Evolutionary conservation across 352 stramenopile species (phyloP).

Genomic region (Bremia lactucae): DNA sequence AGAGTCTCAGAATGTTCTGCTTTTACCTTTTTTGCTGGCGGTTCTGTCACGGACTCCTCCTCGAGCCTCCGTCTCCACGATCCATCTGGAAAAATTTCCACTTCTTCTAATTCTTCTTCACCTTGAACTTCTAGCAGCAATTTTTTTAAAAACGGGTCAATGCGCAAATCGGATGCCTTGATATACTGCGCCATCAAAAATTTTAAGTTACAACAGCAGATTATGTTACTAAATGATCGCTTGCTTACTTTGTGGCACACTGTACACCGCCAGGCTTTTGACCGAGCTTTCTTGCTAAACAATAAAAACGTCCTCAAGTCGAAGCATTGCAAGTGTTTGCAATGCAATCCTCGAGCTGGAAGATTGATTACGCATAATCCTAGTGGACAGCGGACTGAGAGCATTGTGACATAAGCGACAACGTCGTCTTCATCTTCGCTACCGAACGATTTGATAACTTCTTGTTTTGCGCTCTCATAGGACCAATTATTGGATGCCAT

Average conservation of each 20-base stretch:
- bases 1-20: constrained; percentile 20
- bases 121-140: constrained; percentile 76
- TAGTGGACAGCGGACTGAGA: constrained; percentile 85
- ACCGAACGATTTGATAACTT: constrained; percentile 75
- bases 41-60: constrained; percentile 31
- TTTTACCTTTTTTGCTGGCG: constrained; percentile 51
- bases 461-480: constrained; percentile 58
- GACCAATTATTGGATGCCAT: constrained; percentile 50
- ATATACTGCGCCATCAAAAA: constrained; percentile 60
- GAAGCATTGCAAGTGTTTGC: constrained; percentile 94
- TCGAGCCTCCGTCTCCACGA: constrained; percentile 60
- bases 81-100: constrained; percentile 84
- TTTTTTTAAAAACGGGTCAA: constrained; percentile 85
- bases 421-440: constrained; percentile 76
- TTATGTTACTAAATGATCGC: not conserved
- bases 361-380: constrained; percentile 81
- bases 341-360: constrained; percentile 83
- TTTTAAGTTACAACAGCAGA: constrained; percentile 1
- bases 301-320: constrained; percentile 89
- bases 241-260: constrained; percentile 81
- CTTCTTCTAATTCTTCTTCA: constrained; percentile 80
- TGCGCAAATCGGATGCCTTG: constrained; percentile 75
- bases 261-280: constrained; percentile 84
- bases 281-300: constrained; percentile 83
- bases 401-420: constrained; percentile 74